A percentile compares a stretch with the other conserved stretches of the same genome.
These are phyloP conservation scores for Boletus tomentosulus DNA, from an alignment of 768 basidiomycete species.

Conservation along the genomic window DNA sequence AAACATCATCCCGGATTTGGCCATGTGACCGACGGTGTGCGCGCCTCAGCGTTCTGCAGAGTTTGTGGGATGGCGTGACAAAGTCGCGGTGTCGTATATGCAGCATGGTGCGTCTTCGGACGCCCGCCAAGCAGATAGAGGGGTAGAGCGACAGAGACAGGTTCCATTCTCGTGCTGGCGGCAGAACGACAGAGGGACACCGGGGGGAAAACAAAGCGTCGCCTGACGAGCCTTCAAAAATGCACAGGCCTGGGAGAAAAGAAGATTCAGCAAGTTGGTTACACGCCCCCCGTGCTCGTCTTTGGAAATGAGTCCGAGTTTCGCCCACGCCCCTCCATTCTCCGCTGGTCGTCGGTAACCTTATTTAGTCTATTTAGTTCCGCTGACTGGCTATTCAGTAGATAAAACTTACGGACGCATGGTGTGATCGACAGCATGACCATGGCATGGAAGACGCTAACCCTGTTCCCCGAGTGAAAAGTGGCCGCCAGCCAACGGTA, in stretches of 20 bases:
- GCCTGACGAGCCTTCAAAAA: not conserved
- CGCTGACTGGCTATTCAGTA: not conserved
- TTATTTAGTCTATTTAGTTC: not conserved
- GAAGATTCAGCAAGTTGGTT: not conserved
- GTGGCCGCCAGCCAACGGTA: slow-evolving; percentile 1
- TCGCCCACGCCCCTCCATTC: not conserved
- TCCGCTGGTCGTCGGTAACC: not conserved
- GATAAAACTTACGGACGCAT: not conserved
- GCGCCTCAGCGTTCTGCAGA: not conserved
- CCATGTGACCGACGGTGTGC: not conserved
- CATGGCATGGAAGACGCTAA: slow-evolving; percentile 2
- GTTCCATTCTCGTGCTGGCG: not conserved
- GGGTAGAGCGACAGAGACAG: not conserved
- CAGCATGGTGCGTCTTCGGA: not conserved
- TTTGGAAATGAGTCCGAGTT: not conserved
- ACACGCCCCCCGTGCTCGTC: not conserved
- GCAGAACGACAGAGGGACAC: not conserved
- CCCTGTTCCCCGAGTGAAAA: not conserved
- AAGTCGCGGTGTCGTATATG: not conserved
- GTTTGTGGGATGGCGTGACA: not conserved
- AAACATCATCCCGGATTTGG: not conserved
- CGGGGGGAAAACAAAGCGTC: not conserved
- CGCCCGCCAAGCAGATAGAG: not conserved
- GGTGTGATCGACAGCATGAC: not conserved
- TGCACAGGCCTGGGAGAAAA: not conserved